Conservation (phyloP, 257 asterid genomes). For the Lithospermum erythrorhizon region DNA sequence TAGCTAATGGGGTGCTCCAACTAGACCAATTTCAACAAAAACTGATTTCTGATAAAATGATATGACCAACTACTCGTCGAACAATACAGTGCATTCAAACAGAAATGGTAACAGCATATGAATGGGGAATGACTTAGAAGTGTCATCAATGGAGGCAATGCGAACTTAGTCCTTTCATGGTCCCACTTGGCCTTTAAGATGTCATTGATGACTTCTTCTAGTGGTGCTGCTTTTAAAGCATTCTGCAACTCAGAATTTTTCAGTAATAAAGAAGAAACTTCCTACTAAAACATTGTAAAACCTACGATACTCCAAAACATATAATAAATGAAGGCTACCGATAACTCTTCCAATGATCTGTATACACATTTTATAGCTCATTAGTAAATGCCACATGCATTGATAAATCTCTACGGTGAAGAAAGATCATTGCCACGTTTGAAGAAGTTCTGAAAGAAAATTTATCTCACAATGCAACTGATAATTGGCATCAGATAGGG, state of each 20-base stretch:
- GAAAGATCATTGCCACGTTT: neutral
- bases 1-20: neutral
- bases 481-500: neutral
- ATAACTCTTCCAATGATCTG: neutral
- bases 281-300: neutral
- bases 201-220: constrained; percentile 52
- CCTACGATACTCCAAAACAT: neutral
- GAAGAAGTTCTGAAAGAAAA: neutral
- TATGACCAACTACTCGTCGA: neutral
- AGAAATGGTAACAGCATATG: neutral
- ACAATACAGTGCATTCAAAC: neutral
- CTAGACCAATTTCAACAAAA: neutral
- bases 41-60: neutral
- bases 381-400: too few species aligned
- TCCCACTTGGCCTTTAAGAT: constrained; percentile 83
- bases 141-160: constrained; percentile 92
- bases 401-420: neutral
- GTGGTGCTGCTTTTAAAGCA: constrained; percentile 39
- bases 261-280: neutral
- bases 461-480: neutral
- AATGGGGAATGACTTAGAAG: constrained; percentile 41
- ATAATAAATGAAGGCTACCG: neutral
- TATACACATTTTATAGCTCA: neutral
- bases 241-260: constrained; percentile 35
- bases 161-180: constrained; percentile 83